Evolutionary conservation across 768 basidiomycete species (phyloP).

Genomic region (Pulveroboletus frians): DNA sequence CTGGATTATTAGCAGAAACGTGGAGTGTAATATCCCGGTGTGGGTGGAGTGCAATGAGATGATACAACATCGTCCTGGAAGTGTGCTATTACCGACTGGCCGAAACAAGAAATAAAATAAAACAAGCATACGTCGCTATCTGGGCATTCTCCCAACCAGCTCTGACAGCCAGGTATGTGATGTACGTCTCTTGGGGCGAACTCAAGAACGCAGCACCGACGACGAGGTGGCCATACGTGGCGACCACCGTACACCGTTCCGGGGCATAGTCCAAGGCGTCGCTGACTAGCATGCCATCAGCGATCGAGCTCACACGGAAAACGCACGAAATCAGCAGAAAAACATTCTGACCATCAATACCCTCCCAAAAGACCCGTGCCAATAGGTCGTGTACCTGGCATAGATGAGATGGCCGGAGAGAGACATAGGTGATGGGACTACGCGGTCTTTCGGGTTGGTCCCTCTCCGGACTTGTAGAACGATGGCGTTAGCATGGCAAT

Average conservation of each 20-base stretch:
- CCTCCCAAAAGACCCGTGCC: constrained; percentile 66
- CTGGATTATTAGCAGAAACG: constrained; percentile 76
- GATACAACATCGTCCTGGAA: constrained; percentile 68
- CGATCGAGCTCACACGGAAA: neutral
- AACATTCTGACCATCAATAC: constrained; percentile 56
- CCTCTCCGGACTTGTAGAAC: constrained; percentile 46
- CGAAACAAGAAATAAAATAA: neutral
- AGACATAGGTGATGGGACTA: constrained; percentile 60
- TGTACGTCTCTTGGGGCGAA: constrained; percentile 77
- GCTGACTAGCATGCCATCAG: constrained; percentile 43
- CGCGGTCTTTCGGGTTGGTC: constrained; percentile 37
- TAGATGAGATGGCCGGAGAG: constrained; percentile 55
- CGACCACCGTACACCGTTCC: constrained; percentile 72
- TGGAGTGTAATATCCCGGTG: constrained; percentile 76
- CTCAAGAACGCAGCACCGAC: constrained; percentile 72
- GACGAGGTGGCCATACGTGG: constrained; percentile 63
- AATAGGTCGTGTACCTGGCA: constrained; percentile 70
- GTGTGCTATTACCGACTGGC: neutral
- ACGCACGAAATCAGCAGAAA: neutral
- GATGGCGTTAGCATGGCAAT: neutral
- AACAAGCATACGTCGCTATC: constrained; percentile 58
- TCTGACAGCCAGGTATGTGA: constrained; percentile 75
- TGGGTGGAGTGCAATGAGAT: constrained; percentile 66
- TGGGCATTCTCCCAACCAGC: constrained; percentile 77
- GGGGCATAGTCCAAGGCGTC: constrained; percentile 66